These are phyloP conservation scores for Phytophthora tentaculata DNA, from an alignment of 352 stramenopile species.

Conservation along the genomic window DNA sequence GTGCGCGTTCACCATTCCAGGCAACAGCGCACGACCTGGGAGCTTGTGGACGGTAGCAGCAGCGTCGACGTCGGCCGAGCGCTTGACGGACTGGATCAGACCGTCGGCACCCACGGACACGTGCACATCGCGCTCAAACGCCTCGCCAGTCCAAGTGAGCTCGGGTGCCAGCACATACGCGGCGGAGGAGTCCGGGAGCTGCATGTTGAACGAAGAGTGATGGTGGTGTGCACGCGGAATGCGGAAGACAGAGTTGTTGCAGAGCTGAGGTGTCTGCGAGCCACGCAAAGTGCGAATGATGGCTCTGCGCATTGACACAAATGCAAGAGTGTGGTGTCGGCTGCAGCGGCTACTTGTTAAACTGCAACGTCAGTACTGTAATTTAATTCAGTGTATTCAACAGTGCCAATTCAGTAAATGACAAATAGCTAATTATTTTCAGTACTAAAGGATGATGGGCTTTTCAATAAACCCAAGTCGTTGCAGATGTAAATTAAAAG, in stretches of 20 bases:
- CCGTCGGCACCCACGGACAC: constrained; percentile 61
- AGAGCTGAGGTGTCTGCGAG: constrained; percentile 12
- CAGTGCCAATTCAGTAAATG: too few species aligned
- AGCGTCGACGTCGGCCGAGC: not conserved
- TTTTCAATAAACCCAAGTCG: not conserved
- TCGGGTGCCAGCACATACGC: constrained; percentile 65
- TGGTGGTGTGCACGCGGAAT: constrained; percentile 6
- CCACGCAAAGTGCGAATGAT: constrained; percentile 35
- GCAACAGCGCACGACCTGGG: constrained; percentile 57
- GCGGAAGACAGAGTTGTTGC: constrained; percentile 16
- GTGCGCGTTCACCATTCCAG: constrained; percentile 84
- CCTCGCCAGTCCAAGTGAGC: constrained; percentile 70
- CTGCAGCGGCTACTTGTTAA: not conserved
- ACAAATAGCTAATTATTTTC: too few species aligned
- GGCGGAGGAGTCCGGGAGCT: constrained; percentile 22
- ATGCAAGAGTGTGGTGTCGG: constrained; percentile 21
- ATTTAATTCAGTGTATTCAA: not conserved
- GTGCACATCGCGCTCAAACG: constrained; percentile 58
- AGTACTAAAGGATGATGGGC: constrained; percentile 20
- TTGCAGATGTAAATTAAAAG: not conserved
- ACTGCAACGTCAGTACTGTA: constrained; percentile 5
- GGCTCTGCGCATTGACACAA: constrained; percentile 30
- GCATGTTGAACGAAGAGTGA: constrained; percentile 30
- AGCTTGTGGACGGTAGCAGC: constrained; percentile 38
- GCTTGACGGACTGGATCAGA: constrained; percentile 47